Percentiles rank a stretch among this genome's conserved stretches.
These are phyloP conservation scores for Inga oerstediana DNA, from an alignment of 306 rosid genomes.

Conservation along the genomic window DNA sequence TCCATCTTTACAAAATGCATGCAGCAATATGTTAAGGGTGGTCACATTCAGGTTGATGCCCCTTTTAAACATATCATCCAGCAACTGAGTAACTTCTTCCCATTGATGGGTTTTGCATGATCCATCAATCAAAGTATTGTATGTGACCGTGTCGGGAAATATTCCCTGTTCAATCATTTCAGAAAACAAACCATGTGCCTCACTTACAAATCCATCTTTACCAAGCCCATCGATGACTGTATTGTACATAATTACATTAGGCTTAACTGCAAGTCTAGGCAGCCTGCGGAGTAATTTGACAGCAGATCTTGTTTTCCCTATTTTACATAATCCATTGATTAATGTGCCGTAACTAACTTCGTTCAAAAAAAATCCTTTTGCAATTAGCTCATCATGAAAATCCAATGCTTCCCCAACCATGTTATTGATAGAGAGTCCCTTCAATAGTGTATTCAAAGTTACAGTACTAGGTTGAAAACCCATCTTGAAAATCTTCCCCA, in stretches of 20 bases:
- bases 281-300: too few relatives aligned
- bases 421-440: not conserved
- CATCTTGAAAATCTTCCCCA: not conserved
- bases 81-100: not conserved
- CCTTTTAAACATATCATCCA: not conserved
- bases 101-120: not conserved
- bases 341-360: not conserved
- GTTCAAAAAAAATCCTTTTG: not conserved
- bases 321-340: too few relatives aligned
- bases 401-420: not conserved
- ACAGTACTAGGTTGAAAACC: not conserved
- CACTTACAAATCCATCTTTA: not conserved
- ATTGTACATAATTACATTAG: too few relatives aligned
- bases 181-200: not conserved
- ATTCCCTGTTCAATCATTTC: constrained; percentile 14
- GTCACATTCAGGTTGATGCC: not conserved
- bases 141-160: not conserved
- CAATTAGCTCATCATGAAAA: not conserved
- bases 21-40: not conserved
- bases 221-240: too few relatives aligned
- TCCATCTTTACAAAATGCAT: not conserved
- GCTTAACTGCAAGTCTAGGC: too few relatives aligned
- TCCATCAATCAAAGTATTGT: not conserved
- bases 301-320: too few relatives aligned
- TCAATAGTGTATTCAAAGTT: not conserved